Conservation (phyloP, 495 filamentous ascomycete species). For the Penicillium pancosmium region DNA sequence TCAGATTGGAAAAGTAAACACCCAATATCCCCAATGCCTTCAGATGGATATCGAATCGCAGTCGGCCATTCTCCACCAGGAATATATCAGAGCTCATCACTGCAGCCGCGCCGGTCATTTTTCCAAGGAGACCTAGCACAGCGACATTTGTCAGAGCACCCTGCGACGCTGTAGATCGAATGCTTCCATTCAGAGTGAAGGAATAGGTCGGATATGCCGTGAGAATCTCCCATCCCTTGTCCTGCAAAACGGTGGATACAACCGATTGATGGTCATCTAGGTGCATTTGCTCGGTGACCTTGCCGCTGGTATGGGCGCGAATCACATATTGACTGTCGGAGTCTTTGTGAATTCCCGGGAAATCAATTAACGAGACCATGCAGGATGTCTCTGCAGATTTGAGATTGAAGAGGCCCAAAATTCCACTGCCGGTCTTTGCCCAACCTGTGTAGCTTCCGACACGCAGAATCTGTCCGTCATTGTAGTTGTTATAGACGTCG, state of each 20-base stretch:
- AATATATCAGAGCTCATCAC: slow-evolving; percentile 61
- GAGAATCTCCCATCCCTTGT: slow-evolving; percentile 79
- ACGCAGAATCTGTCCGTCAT: slow-evolving; percentile 71
- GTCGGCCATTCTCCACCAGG: slow-evolving; percentile 56
- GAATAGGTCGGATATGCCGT: slow-evolving; percentile 66
- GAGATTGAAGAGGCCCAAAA: slow-evolving; percentile 86
- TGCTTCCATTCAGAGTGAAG: slow-evolving; percentile 48
- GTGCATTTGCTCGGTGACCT: slow-evolving; percentile 55
- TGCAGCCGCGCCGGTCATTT: slow-evolving; percentile 88
- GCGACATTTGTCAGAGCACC: slow-evolving; percentile 51
- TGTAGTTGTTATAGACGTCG: slow-evolving; percentile 73
- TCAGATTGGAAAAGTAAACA: slow-evolving; percentile 67
- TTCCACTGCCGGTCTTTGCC: slow-evolving; percentile 67
- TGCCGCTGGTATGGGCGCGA: slow-evolving; percentile 69
- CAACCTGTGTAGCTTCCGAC: slow-evolving; percentile 72
- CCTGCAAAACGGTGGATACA: slow-evolving; percentile 61
- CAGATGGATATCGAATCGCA: slow-evolving; percentile 65
- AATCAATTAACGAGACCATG: slow-evolving; percentile 67
- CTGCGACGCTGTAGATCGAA: slow-evolving; percentile 2
- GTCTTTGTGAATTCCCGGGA: slow-evolving; percentile 63
- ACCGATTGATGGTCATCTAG: slow-evolving; percentile 39
- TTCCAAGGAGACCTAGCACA: slow-evolving; percentile 79
- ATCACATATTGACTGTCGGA: slow-evolving; percentile 62
- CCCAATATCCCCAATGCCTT: slow-evolving; percentile 85
- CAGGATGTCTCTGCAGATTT: slow-evolving; percentile 58